A percentile compares a stretch with the other conserved stretches of the same genome.
phyloP scores from a whole-genome alignment of 352 stramenopile genomes.

The Globisporangium iwayamae region DNA sequence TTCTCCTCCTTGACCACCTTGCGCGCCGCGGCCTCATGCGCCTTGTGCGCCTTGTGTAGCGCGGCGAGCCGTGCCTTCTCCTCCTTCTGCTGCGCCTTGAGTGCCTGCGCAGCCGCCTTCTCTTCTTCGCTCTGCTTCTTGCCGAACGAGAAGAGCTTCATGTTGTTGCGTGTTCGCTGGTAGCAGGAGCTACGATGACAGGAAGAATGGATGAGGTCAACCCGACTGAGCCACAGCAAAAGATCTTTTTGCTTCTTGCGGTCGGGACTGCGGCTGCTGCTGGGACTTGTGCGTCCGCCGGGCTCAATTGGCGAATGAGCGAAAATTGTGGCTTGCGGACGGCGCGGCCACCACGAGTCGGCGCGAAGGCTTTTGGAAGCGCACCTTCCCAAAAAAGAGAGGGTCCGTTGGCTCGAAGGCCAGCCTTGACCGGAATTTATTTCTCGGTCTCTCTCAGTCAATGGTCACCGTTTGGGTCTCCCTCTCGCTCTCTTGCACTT shows the following conservation, averaged over 20 bases:
- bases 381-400: slow-evolving; percentile 1
- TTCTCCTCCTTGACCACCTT: slow-evolving; percentile 14
- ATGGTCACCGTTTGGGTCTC: neutral
- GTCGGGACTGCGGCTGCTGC: neutral
- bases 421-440: neutral
- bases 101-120: slow-evolving; percentile 6
- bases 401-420: neutral
- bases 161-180: neutral
- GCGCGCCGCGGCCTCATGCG: slow-evolving; percentile 6
- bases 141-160: slow-evolving; percentile 15
- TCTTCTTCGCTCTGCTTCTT: slow-evolving; percentile 12
- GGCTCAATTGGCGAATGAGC: slow-evolving; percentile 9
- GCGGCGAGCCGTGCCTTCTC: slow-evolving; percentile 19
- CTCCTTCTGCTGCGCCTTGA: slow-evolving; percentile 14
- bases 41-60: slow-evolving; percentile 19
- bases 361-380: neutral
- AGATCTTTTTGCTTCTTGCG: slow-evolving; percentile 8
- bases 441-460: neutral
- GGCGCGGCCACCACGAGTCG: neutral
- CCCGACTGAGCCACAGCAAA: neutral
- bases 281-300: neutral
- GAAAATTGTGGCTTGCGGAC: neutral
- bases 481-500: slow-evolving; percentile 5
- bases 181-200: neutral
- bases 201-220: neutral